These are phyloP conservation scores for Sonneratia alba DNA, from an alignment of 345 rosid species.

Conservation along the genomic window DNA sequence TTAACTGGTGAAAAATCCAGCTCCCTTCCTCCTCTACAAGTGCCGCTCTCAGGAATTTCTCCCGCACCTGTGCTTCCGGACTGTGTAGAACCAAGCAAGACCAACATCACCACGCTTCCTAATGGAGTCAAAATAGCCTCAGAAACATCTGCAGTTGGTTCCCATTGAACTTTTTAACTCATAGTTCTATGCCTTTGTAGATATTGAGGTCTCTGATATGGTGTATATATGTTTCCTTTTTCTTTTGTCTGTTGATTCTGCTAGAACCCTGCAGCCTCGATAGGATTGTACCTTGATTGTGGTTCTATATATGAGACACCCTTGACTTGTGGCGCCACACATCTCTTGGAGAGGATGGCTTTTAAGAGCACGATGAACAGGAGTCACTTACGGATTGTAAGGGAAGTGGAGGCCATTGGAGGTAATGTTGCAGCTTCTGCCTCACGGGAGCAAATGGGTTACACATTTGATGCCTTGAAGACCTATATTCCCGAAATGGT, in stretches of 20 bases:
- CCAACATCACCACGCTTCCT: constrained; percentile 44
- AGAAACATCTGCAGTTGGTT: constrained; percentile 44
- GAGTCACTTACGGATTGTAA: constrained; percentile 68
- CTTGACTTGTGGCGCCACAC: constrained; percentile 55
- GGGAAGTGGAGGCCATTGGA: constrained; percentile 95
- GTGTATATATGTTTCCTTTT: neutral
- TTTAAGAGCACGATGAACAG: constrained; percentile 79
- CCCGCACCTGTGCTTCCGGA: constrained; percentile 56
- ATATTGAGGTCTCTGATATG: constrained; percentile 5
- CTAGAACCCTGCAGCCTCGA: constrained; percentile 72
- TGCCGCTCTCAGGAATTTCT: constrained; percentile 47
- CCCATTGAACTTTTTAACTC: constrained; percentile 1
- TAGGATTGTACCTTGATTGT: constrained; percentile 68
- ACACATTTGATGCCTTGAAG: constrained; percentile 83
- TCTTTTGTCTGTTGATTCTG: neutral
- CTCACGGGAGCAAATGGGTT: constrained; percentile 82
- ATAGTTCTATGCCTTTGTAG: constrained; percentile 1
- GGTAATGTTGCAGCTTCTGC: constrained; percentile 70
- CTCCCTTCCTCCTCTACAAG: constrained; percentile 43
- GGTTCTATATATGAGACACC: constrained; percentile 85
- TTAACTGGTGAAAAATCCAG: constrained; percentile 40
- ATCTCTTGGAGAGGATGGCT: constrained; percentile 90
- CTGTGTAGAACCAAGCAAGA: constrained; percentile 48
- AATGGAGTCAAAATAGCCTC: constrained; percentile 76
- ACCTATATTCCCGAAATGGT: constrained; percentile 84